phyloP scores from a whole-genome alignment of 805 yeast species.

The Wickerhamiella nectarea region DNA sequence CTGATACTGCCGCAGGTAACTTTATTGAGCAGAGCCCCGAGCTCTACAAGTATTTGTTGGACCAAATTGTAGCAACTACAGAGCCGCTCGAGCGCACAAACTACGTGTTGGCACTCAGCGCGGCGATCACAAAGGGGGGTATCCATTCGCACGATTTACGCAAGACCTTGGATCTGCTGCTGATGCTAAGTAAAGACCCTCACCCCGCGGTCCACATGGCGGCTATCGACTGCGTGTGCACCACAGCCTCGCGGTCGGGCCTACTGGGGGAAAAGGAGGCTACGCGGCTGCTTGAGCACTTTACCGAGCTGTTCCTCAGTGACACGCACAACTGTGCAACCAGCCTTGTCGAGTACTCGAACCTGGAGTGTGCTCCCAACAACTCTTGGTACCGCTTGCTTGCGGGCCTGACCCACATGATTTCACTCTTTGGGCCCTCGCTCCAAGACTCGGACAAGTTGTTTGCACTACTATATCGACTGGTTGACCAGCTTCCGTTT shows the following conservation, averaged over 20 bases:
- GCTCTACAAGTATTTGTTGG: constrained; percentile 6
- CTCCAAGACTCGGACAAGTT: constrained; percentile 20
- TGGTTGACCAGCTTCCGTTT: constrained; percentile 27
- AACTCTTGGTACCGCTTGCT: background rate
- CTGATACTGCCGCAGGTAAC: background rate
- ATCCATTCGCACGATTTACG: background rate
- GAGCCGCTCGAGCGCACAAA: constrained; percentile 11
- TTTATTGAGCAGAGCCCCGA: background rate
- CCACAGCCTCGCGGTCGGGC: constrained; percentile 43
- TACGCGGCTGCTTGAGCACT: constrained; percentile 30
- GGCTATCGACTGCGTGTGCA: constrained; percentile 46
- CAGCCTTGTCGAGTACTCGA: constrained; percentile 33
- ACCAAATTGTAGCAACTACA: constrained; percentile 7
- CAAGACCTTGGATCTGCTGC: background rate
- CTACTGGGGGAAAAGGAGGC: constrained; percentile 34
- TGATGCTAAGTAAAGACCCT: constrained; percentile 58
- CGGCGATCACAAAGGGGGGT: constrained; percentile 1
- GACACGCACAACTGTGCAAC: constrained; percentile 41
- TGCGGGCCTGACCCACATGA: constrained; percentile 7
- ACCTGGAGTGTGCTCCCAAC: constrained; percentile 30
- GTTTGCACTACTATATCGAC: constrained; percentile 18
- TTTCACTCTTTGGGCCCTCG: constrained; percentile 39
- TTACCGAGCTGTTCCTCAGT: constrained; percentile 30
- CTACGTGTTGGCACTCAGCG: constrained; percentile 9
- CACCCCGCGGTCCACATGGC: constrained; percentile 74